Evolutionary conservation across 192 early-diverging fungal species (phyloP).

Genomic region (Coemansia sp.): DNA sequence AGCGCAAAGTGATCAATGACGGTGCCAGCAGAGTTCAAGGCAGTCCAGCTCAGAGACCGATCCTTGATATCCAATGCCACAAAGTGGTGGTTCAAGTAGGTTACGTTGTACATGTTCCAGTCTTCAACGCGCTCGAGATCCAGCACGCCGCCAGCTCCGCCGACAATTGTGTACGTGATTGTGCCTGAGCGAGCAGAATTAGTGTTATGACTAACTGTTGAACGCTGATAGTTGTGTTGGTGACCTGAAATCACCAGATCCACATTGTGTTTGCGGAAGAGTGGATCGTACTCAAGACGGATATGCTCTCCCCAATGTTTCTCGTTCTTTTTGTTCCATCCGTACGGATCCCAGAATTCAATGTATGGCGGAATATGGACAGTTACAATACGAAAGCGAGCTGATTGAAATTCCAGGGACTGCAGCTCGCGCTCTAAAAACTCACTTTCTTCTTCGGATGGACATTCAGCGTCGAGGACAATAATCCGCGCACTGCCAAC

Average conservation of each 20-base stretch:
- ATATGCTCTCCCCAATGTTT: slow-evolving; percentile 73
- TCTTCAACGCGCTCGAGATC: slow-evolving; percentile 65
- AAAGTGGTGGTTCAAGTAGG: slow-evolving; percentile 55
- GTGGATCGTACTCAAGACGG: slow-evolving; percentile 60
- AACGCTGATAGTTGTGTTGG: slow-evolving; percentile 76
- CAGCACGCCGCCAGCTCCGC: slow-evolving; percentile 68
- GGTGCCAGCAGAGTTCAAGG: slow-evolving; percentile 17
- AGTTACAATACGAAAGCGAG: slow-evolving; percentile 64
- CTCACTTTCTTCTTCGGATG: slow-evolving; percentile 59
- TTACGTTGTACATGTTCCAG: slow-evolving; percentile 62
- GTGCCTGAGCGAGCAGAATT: slow-evolving; percentile 43
- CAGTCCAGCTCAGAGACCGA: slow-evolving; percentile 29
- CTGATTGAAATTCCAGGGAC: slow-evolving; percentile 55
- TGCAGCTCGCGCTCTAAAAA: slow-evolving; percentile 64
- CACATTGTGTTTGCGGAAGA: slow-evolving; percentile 66
- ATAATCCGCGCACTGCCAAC: slow-evolving; percentile 65
- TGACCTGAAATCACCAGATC: slow-evolving; percentile 77
- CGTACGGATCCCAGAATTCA: slow-evolving; percentile 72
- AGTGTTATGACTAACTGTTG: slow-evolving; percentile 18
- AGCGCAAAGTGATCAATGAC: slow-evolving; percentile 31
- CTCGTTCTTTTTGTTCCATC: slow-evolving; percentile 67
- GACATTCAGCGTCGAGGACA: slow-evolving; percentile 68
- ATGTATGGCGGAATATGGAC: slow-evolving; percentile 75
- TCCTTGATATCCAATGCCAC: slow-evolving; percentile 46
- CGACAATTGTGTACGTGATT: slow-evolving; percentile 69